Conservation (phyloP, 1,139 yeast species). For the Nakaseomyces bracarensis region DNA sequence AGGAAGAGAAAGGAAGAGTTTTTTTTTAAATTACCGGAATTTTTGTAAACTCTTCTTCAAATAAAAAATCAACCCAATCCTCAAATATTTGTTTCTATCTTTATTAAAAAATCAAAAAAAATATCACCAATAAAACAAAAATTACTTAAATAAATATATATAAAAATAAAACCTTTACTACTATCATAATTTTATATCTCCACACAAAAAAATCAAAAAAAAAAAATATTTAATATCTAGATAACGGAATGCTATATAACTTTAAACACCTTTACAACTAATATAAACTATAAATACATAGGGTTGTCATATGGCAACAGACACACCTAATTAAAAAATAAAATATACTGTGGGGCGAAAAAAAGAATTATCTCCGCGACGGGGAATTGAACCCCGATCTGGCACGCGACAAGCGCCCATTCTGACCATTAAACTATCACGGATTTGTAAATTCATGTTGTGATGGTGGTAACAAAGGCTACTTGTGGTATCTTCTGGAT, state of each 20-base stretch:
- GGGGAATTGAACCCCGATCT: conserved; percentile 36
- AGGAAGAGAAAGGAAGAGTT: too few species aligned
- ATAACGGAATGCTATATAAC: not conserved
- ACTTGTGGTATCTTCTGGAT: not conserved
- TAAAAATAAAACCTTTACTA: not conserved
- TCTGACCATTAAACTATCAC: conserved; percentile 34
- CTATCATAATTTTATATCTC: too few species aligned
- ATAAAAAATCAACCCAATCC: too few species aligned
- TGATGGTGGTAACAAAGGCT: not conserved
- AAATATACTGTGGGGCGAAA: not conserved
- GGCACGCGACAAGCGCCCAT: conserved; percentile 36
- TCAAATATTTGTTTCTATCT: too few species aligned
- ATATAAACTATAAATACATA: too few species aligned
- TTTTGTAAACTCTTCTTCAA: too few species aligned
- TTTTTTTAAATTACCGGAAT: too few species aligned
- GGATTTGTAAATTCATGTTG: not conserved
- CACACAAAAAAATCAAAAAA: not conserved
- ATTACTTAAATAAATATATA: too few species aligned
- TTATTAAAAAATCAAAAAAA: not conserved
- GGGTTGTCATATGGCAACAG: too few species aligned
- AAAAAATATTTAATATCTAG: too few species aligned
- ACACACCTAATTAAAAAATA: not conserved
- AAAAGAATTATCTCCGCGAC: conserved; percentile 30
- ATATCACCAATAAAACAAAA: not conserved
- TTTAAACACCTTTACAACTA: too few species aligned